Base-by-base conservation (phyloP, 2,329 filamentous ascomycete genomes). In the Fusarium bulbicola region DNA sequence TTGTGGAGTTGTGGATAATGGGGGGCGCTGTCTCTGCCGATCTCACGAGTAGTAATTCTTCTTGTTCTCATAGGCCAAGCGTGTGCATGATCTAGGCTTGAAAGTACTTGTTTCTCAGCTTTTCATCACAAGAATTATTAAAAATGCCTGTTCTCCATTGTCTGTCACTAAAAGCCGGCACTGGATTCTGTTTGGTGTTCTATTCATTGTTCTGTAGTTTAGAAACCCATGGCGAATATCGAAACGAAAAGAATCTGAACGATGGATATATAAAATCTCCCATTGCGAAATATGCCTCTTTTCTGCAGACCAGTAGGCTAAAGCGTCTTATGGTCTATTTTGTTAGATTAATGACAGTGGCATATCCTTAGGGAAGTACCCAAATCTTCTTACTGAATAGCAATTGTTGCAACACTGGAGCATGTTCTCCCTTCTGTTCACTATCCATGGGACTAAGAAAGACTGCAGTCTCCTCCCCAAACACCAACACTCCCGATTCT, bases 171-270 rank as follows among this genome's bases (percentile, higher is more conserved):
- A 9, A 14, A 40, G 4, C 2, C 7, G 4, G 39, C 14, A 16
- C 9, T 42, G 6, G 15, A 24, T 7, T 4, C n/a, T 12, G 40
- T 24, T 24, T 14, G 3, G 14, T 15, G 7, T 42, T 24, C 8
- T 21, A 6, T 7, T 16, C 6, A 11, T 42, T n/a, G 21, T n/a
- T 43, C 9, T 43, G 15, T 10, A 24, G 6, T 12, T 6, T 14
- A 24, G 15, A 43, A 5, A 6, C 1, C 1, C 14, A 3, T 16
- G 1, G 6, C 6, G 6, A 42, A 1, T 9, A 42, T 42, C 14
- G 21, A 24, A 40, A 24, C 6, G n/a, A 0, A 16, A 24, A 3
- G 10, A n/a, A 11, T 12, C 15, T 24, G 10, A 18, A 43, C n/a
- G 6, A 4, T 43, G 5, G n/a, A 24, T 1, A 12, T 24, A 1